Base-by-base conservation (phyloP, 1,284 basidiomycete species). In the Naganishia sp. region DNA sequence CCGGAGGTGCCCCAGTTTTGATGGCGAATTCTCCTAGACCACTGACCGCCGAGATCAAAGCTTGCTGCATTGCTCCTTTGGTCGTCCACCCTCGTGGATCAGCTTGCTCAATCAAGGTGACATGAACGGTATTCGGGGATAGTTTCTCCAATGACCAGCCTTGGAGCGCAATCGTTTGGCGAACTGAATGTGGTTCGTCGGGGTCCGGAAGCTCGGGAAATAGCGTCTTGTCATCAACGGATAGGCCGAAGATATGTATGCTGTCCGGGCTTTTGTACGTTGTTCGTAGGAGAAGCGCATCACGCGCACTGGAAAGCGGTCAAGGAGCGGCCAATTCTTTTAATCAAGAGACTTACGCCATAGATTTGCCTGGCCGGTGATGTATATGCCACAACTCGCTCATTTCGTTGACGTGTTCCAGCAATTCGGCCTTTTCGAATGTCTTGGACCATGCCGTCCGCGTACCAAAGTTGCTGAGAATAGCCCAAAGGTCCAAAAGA, bases 1-100 rank as follows among this genome's bases (percentile, higher is more conserved):
- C 85, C 0, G 95, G 96, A 2, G 95, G 94, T 0, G 92, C 94
- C 17, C 96, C 96, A 70, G 87, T 89, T 77, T 94, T 94, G 81
- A 99, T 94, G 1, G 91, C 90, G 75, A 91, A 95, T 71, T 96
- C 94, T 46, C 94, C 94, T 3, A 94, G 87, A 7, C 92, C 92
- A 0, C 94, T 90, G 1, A 97, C 81, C 2, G 88, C 85, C 42
- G 85, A 85, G 76, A 92, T 88, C 91, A 99, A 95, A 72, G 92
- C 88, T 43, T 89, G 88, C 0, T 94, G 94, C 45, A 94, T 94
- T 18, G 90, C 90, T 0, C 90, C 88, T 79, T 98, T 99, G 80
- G 92, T 93, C 6, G 92, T 88, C 95, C 95, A 97, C 56, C 94
- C 94, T 75, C 96, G 92, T 2, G 94, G 94, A 78, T 98, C 94